Conservation (phyloP, 768 basidiomycete species). For the Amanita molliuscula region DNA sequence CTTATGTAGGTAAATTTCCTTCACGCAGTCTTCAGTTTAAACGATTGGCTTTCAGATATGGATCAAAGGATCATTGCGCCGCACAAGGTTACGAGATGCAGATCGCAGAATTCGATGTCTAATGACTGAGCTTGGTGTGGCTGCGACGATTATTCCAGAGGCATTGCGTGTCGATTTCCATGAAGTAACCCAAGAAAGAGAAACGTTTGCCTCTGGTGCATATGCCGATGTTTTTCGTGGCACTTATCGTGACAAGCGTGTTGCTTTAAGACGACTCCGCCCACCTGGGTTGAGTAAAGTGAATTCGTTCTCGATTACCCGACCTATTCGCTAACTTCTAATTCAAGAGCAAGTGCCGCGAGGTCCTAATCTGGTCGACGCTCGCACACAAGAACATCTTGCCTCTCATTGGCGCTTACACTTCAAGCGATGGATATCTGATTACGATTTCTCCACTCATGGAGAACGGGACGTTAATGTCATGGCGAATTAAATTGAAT, state of each 20-base stretch:
- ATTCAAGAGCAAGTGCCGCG: background rate
- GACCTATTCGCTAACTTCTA: background rate
- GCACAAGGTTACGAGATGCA: background rate
- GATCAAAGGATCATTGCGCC: background rate
- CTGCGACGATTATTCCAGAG: background rate
- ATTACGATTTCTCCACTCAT: background rate
- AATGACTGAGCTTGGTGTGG: background rate
- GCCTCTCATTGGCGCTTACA: background rate
- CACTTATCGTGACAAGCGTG: background rate
- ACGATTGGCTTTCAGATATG: background rate
- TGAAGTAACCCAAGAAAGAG: background rate
- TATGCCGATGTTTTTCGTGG: background rate
- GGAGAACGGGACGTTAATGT: background rate
- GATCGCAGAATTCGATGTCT: background rate
- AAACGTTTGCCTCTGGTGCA: background rate
- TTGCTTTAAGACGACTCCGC: background rate
- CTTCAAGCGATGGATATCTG: background rate
- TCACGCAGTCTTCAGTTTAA: background rate
- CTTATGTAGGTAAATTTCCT: background rate
- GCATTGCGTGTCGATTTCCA: background rate
- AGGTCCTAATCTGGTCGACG: background rate
- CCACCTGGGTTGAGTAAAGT: background rate
- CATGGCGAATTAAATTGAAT: background rate
- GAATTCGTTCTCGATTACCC: background rate
- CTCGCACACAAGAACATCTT: constrained; percentile 1